Conservation (phyloP, 768 basidiomycete genomes). For the Lentinus tigrinus region DNA sequence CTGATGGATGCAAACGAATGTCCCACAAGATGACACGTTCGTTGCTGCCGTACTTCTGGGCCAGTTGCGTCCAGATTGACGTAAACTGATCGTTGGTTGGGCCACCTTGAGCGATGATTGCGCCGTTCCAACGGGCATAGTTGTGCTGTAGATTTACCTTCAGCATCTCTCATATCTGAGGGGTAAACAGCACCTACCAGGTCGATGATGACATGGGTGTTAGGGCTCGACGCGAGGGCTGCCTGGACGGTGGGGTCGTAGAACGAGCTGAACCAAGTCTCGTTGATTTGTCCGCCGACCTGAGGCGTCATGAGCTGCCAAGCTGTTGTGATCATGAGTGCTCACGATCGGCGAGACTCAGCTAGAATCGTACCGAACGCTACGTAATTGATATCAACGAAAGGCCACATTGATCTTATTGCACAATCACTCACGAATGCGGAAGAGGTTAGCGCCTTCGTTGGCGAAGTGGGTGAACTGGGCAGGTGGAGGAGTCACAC, state of each 20-base stretch:
- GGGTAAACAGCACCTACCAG: conserved; percentile 29
- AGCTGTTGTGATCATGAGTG: conserved; percentile 28
- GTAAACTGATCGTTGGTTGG: conserved; percentile 42
- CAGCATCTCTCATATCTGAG: neutral
- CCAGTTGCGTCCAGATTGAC: conserved; percentile 41
- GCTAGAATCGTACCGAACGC: conserved; percentile 30
- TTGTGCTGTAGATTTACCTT: conserved; percentile 40
- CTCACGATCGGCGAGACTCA: neutral
- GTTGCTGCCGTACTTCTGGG: conserved; percentile 36
- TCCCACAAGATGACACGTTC: conserved; percentile 34
- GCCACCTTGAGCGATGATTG: conserved; percentile 40
- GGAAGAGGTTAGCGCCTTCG: conserved; percentile 50
- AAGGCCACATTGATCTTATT: too few species aligned
- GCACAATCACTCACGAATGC: conserved; percentile 33
- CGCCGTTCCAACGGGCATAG: conserved; percentile 58
- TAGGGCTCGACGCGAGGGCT: conserved; percentile 38
- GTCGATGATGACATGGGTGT: conserved; percentile 51
- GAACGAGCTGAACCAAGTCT: conserved; percentile 38
- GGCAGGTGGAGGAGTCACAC: conserved; percentile 37
- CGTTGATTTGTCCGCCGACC: conserved; percentile 46
- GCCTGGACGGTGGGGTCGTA: conserved; percentile 52
- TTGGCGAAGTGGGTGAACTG: conserved; percentile 49
- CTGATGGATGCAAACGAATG: neutral
- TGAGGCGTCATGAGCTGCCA: conserved; percentile 54
- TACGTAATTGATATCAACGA: neutral